A percentile compares a stretch with the other conserved stretches of the same genome.
Evolutionary conservation across 345 rosid genomes (phyloP).

Genomic region (Salix viminalis): DNA sequence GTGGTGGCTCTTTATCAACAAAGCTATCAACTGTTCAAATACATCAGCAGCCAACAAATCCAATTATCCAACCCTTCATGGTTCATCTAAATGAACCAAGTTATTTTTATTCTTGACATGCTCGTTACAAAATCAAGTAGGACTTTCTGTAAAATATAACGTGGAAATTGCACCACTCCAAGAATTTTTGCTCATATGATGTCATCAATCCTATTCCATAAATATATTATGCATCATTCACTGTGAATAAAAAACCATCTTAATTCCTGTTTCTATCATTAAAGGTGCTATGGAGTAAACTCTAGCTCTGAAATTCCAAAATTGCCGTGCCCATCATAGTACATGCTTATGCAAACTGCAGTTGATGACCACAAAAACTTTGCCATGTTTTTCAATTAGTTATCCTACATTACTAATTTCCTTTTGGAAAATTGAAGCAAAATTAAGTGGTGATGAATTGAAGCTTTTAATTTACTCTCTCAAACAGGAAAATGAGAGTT

Average conservation of each 20-base stretch:
- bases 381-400: too few species aligned
- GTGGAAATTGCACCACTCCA: neutral
- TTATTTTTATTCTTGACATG: neutral
- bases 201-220: neutral
- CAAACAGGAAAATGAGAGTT: neutral
- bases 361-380: neutral
- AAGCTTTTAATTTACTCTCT: neutral
- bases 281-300: neutral
- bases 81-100: neutral
- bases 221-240: neutral
- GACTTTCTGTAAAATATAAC: neutral
- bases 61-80: neutral
- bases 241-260: neutral
- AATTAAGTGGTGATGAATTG: too few species aligned
- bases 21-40: neutral
- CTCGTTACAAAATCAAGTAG: neutral
- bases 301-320: neutral
- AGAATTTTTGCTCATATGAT: neutral
- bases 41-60: neutral
- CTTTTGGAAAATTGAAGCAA: too few species aligned
- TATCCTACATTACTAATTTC: too few species aligned
- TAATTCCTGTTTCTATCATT: neutral
- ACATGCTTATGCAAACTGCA: neutral
- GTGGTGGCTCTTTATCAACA: neutral
- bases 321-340: too few species aligned